phyloP scores from a whole-genome alignment of 192 early-diverging fungal species.

The Funneliformis mosseae region DNA sequence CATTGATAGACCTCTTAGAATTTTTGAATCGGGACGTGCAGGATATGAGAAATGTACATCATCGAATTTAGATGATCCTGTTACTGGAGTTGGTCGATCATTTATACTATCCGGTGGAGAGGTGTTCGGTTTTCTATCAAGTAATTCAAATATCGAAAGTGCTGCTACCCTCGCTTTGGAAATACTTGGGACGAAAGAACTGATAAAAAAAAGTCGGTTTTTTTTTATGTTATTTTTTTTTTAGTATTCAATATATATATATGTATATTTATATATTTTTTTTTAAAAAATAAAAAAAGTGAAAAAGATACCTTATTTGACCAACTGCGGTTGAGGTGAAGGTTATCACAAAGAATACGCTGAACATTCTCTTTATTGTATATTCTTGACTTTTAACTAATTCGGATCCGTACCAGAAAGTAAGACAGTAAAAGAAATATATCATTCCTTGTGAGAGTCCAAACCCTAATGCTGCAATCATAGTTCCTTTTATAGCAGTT shows the following conservation, averaged over 20 bases:
- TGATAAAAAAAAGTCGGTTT: conserved; percentile 5
- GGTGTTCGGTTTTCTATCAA: conserved; percentile 72
- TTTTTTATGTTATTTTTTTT: too few species aligned
- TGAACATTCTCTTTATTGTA: conserved; percentile 55
- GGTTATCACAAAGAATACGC: conserved; percentile 77
- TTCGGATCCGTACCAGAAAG: conserved; percentile 71
- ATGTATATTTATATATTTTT: neutral
- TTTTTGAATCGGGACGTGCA: conserved; percentile 55
- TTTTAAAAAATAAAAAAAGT: neutral
- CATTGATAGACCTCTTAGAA: conserved; percentile 62
- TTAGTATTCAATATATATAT: too few species aligned
- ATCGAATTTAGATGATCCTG: conserved; percentile 53
- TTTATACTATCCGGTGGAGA: conserved; percentile 48
- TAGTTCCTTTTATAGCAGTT: conserved; percentile 65
- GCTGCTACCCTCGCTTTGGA: conserved; percentile 77
- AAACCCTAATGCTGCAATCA: conserved; percentile 67
- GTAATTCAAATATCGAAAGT: conserved; percentile 61
- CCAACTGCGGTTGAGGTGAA: conserved; percentile 68
- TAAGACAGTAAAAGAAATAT: conserved; percentile 73
- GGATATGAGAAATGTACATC: conserved; percentile 70
- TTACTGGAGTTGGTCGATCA: conserved; percentile 38
- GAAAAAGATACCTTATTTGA: conserved; percentile 47
- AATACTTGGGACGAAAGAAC: conserved; percentile 67
- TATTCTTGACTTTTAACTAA: conserved; percentile 56
- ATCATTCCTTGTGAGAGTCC: conserved; percentile 68